phyloP scores from a whole-genome alignment of 352 stramenopile species.

The Phytophthora quininea region DNA sequence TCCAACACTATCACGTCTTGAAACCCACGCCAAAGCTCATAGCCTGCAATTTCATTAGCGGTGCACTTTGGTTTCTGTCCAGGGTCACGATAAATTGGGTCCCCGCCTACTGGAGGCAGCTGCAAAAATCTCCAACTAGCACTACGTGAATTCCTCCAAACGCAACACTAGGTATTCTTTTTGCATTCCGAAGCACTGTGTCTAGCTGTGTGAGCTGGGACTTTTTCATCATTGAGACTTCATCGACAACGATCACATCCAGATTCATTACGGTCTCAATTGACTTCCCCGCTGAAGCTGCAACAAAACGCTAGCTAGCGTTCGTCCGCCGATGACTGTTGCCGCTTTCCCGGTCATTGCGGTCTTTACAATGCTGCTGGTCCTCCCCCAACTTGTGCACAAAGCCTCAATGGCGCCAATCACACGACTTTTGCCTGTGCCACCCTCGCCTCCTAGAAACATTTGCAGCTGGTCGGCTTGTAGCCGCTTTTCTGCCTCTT shows the following conservation, averaged over 20 bases:
- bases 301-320: not conserved
- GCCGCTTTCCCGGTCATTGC: not conserved
- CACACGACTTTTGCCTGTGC: conserved; percentile 2
- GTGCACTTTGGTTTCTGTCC: not conserved
- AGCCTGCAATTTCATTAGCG: not conserved
- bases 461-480: conserved; percentile 7
- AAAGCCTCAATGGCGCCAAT: not conserved
- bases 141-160: conserved; percentile 3
- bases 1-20: not conserved
- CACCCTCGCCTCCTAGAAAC: not conserved
- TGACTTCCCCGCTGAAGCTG: not conserved
- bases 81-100: not conserved
- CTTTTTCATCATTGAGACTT: not conserved
- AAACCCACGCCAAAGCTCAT: conserved; percentile 3
- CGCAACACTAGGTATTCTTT: not conserved
- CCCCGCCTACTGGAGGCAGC: conserved; percentile 1
- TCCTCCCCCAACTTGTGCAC: not conserved
- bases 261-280: not conserved
- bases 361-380: not conserved
- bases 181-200: not conserved
- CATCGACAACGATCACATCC: not conserved
- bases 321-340: not conserved
- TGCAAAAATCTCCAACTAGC: not conserved
- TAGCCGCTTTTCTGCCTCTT: not conserved
- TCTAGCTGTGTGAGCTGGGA: not conserved